Conservation (phyloP, 345 rosid genomes). For the Aquilaria malaccensis region DNA sequence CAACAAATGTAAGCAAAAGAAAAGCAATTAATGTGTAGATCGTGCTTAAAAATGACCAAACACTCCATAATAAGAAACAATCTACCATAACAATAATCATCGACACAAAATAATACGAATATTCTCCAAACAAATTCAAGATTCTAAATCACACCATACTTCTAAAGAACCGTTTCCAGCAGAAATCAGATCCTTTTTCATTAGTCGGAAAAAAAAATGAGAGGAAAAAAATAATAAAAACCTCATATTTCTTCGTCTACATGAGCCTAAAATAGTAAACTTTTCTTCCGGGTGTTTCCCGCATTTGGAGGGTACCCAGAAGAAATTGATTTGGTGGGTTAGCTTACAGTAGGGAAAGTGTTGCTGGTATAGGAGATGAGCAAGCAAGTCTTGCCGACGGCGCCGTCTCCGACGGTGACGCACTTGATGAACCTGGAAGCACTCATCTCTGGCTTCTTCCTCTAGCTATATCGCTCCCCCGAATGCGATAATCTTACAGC, state of each 20-base stretch:
- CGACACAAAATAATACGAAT: too few relatives aligned
- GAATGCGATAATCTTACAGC: conserved; percentile 4
- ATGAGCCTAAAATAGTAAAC: too few relatives aligned
- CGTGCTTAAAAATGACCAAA: too few relatives aligned
- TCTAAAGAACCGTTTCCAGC: too few relatives aligned
- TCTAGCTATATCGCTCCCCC: conserved; percentile 1
- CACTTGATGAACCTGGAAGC: conserved; percentile 76
- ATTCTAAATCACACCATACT: too few relatives aligned
- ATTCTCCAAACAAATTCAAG: too few relatives aligned
- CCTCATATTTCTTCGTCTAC: neutral
- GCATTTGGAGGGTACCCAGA: too few relatives aligned
- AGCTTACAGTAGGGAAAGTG: conserved; percentile 65
- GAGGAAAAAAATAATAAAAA: neutral
- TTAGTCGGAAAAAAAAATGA: neutral
- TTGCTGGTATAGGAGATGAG: conserved; percentile 78
- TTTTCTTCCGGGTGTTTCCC: neutral
- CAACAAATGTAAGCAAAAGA: too few relatives aligned
- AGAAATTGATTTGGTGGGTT: too few relatives aligned
- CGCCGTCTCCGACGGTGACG: conserved; percentile 80
- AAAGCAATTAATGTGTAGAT: too few relatives aligned
- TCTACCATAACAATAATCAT: neutral
- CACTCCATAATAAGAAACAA: neutral
- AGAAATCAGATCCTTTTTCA: neutral
- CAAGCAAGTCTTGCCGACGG: conserved; percentile 81
- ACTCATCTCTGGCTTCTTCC: conserved; percentile 29